Percentiles rank a stretch among this genome's conserved stretches.
Conservation (phyloP, 768 basidiomycete genomes). For the Termitomyces sp. region DNA sequence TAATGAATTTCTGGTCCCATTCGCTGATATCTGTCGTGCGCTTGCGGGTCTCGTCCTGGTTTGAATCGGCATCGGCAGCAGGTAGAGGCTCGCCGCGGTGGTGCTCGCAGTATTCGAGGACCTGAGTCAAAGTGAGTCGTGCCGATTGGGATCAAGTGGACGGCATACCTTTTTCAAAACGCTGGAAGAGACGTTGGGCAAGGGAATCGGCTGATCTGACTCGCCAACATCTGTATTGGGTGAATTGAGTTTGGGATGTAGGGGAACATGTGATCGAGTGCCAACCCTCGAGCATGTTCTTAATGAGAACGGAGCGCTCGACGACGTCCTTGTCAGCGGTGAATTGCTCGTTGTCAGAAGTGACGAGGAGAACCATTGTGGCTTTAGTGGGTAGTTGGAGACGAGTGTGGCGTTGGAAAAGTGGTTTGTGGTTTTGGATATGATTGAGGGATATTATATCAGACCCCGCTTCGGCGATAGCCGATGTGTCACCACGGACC, state of each 20-base stretch:
- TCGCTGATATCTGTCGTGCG: slow-evolving; percentile 98
- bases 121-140: slow-evolving; percentile 45
- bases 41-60: slow-evolving; percentile 92
- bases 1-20: slow-evolving; percentile 99
- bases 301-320: slow-evolving; percentile 94
- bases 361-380: slow-evolving; percentile 83
- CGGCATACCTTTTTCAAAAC: slow-evolving; percentile 83
- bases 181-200: slow-evolving; percentile 91
- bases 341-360: slow-evolving; percentile 96
- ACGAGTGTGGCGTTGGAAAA: slow-evolving; percentile 19
- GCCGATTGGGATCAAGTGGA: too few species aligned
- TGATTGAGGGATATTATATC: slow-evolving; percentile 30
- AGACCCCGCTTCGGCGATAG: slow-evolving; percentile 33
- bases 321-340: slow-evolving; percentile 92
- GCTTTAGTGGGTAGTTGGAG: slow-evolving; percentile 11
- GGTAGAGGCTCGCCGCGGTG: slow-evolving; percentile 98
- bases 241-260: slow-evolving; percentile 10
- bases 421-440: not conserved
- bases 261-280: slow-evolving; percentile 10
- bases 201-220: slow-evolving; percentile 89
- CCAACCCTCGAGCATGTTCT: slow-evolving; percentile 98
- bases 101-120: slow-evolving; percentile 99
- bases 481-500: slow-evolving; percentile 26
- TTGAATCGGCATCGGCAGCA: slow-evolving; percentile 73
- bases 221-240: slow-evolving; percentile 80